These are phyloP conservation scores for Macrolepiota fuliginosa DNA, from an alignment of 768 basidiomycete species.

Conservation along the genomic window DNA sequence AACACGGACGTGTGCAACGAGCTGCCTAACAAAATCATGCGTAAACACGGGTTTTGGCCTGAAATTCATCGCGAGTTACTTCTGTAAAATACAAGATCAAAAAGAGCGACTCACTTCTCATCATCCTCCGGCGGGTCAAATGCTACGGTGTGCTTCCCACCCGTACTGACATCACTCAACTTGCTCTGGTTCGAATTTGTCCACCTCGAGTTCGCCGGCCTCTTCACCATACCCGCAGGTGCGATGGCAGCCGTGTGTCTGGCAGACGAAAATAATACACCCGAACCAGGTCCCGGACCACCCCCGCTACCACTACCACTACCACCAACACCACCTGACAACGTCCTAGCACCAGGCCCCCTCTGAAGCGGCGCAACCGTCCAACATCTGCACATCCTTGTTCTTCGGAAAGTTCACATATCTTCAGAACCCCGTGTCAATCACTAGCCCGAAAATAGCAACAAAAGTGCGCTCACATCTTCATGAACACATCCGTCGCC, in stretches of 20 bases:
- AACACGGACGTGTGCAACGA: slow-evolving; percentile 53
- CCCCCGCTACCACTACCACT: background rate
- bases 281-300: background rate
- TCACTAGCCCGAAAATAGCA: background rate
- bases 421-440: slow-evolving; percentile 21
- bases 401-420: slow-evolving; percentile 38
- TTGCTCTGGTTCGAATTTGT: slow-evolving; percentile 23
- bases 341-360: slow-evolving; percentile 17
- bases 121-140: slow-evolving; percentile 30
- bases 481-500: slow-evolving; percentile 38
- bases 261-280: slow-evolving; percentile 39
- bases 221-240: slow-evolving; percentile 20
- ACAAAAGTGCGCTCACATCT: slow-evolving; percentile 40
- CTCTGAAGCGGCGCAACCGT: slow-evolving; percentile 26
- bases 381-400: slow-evolving; percentile 76
- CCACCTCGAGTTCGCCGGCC: slow-evolving; percentile 42
- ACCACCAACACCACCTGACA: slow-evolving; percentile 15
- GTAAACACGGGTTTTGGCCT: slow-evolving; percentile 31
- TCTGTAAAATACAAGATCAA: slow-evolving; percentile 9
- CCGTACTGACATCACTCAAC: slow-evolving; percentile 11
- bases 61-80: slow-evolving; percentile 1
- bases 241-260: slow-evolving; percentile 21
- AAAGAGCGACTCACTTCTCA: slow-evolving; percentile 21
- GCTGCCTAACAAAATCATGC: slow-evolving; percentile 37
- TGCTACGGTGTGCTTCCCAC: slow-evolving; percentile 28